A percentile compares a stretch with the other conserved stretches of the same genome.
These are phyloP conservation scores for Colletotrichum noveboracense DNA, from an alignment of 2,329 filamentous ascomycete genomes.

Conservation along the genomic window DNA sequence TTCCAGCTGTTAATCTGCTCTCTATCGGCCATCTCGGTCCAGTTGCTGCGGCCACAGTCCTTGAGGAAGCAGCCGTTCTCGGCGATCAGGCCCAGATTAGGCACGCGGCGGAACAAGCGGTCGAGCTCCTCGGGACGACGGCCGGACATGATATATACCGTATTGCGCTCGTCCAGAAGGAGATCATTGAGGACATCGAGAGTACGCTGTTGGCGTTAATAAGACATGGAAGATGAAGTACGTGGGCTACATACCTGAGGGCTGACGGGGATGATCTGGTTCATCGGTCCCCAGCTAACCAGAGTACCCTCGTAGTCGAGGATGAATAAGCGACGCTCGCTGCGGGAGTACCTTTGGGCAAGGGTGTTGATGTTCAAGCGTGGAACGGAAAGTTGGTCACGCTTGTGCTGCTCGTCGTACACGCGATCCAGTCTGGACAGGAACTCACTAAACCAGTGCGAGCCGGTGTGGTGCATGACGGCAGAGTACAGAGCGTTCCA, in stretches of 20 bases:
- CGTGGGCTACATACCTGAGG: constrained; percentile 57
- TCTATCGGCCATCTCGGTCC: constrained; percentile 80
- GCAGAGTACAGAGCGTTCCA: constrained; percentile 77
- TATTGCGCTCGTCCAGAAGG: constrained; percentile 79
- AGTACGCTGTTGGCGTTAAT: constrained; percentile 62
- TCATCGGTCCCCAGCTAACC: constrained; percentile 84
- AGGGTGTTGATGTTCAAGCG: constrained; percentile 76
- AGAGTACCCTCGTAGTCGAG: constrained; percentile 94
- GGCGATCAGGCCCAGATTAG: constrained; percentile 85
- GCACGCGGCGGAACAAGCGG: constrained; percentile 81
- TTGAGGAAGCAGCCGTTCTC: constrained; percentile 94
- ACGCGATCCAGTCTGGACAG: constrained; percentile 73
- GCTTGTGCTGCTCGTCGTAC: constrained; percentile 83
- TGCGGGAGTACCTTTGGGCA: constrained; percentile 67
- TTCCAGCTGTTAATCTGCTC: constrained; percentile 80
- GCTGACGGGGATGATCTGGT: constrained; percentile 83
- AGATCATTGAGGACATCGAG: constrained; percentile 84
- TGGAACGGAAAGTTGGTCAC: constrained; percentile 85
- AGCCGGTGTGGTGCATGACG: constrained; percentile 82
- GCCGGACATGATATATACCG: constrained; percentile 93
- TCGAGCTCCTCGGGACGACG: constrained; percentile 88
- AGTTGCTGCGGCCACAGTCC: constrained; percentile 69
- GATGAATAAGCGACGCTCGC: constrained; percentile 79
- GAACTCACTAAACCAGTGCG: constrained; percentile 84
- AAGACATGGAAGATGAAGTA: background rate